Evolutionary conservation across 805 yeast genomes (phyloP), one percentile per base, ranked within the genome.

Genomic region (Candida dajiaensis): DNA sequence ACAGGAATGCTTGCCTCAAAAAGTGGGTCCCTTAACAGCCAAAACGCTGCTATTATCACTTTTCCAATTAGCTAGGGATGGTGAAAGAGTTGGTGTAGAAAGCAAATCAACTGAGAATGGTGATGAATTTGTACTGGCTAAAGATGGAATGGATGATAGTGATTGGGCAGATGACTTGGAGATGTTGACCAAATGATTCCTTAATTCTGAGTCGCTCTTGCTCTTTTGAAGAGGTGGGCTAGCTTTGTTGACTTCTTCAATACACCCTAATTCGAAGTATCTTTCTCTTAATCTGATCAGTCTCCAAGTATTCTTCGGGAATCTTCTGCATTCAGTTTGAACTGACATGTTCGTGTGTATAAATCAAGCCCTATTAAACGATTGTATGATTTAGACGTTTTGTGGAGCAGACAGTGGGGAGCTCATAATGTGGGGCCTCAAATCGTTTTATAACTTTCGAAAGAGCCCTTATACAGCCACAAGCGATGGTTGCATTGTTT

Each of bases 261-360:
- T 38, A 20, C 41, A 39, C 28, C 49, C 41, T 18, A 51, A 38
- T 2, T 48, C 35, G 6, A 55, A 41, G 37, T 55, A 52, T 44
- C 61, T 53, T 38, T 57, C 53, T 41, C 50, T 50, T 19, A 57
- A 44, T 7, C 29, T 44, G 18, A 48, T 46, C n/a, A 57, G 47
- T 40, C 61, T 49, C 61, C 61, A 57, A 26, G 61, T 54, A 43
- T 52, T 55, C 45, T 49, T 53, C 33, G 61, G 61, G 42, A 41
- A 55, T 41, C 49, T 51, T 53, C 61, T 55, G 41, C 47, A 49
- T 15, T 47, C 48, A 18, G 37, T n/a, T 11, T 19, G 5, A 10
- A 20, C 18, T 16, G 36, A 33, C 36, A 33, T 33, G 36, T 16
- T 18, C 16, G 11, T 33, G 19, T 33, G 36, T 31, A 7, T 16